phyloP scores from a whole-genome alignment of 164 flowering plant genomes.

The Tinospora cordifolia region DNA sequence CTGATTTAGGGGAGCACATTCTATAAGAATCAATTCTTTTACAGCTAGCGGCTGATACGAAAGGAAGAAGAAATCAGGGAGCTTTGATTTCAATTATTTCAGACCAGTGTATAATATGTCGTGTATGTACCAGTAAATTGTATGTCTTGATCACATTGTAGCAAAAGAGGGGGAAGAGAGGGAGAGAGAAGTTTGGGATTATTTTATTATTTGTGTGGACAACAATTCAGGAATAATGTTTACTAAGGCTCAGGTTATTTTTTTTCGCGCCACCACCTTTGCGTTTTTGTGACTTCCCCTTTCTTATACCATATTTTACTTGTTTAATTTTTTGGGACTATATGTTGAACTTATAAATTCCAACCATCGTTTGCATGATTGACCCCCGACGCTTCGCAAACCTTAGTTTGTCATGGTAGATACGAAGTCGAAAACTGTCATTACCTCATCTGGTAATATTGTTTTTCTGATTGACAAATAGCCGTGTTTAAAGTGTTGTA shows the following conservation, averaged over 20 bases:
- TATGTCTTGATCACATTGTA: conserved; percentile 9
- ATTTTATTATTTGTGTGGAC: conserved; percentile 18
- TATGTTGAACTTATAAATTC: too few species aligned
- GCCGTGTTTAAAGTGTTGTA: too few species aligned
- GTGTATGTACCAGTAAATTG: conserved; percentile 23
- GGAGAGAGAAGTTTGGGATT: conserved; percentile 2
- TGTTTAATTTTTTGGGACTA: too few species aligned
- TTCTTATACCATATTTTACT: too few species aligned
- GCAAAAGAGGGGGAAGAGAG: not conserved
- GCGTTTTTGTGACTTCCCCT: too few species aligned
- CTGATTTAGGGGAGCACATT: conserved; percentile 30
- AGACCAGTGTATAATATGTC: conserved; percentile 40
- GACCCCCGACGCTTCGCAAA: too few species aligned
- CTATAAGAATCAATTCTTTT: not conserved
- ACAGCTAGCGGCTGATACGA: not conserved
- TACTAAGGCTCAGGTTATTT: not conserved
- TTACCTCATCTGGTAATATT: too few species aligned
- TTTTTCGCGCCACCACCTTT: not conserved
- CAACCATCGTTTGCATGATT: too few species aligned
- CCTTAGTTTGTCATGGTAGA: too few species aligned
- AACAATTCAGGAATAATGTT: conserved; percentile 17
- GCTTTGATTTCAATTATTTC: not conserved
- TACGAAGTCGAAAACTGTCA: too few species aligned
- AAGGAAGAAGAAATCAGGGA: not conserved
- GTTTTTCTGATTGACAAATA: too few species aligned